A percentile compares a stretch with the other conserved stretches of the same genome.
Conservation (phyloP, 345 rosid species). For the Rhizophora apiculata region DNA sequence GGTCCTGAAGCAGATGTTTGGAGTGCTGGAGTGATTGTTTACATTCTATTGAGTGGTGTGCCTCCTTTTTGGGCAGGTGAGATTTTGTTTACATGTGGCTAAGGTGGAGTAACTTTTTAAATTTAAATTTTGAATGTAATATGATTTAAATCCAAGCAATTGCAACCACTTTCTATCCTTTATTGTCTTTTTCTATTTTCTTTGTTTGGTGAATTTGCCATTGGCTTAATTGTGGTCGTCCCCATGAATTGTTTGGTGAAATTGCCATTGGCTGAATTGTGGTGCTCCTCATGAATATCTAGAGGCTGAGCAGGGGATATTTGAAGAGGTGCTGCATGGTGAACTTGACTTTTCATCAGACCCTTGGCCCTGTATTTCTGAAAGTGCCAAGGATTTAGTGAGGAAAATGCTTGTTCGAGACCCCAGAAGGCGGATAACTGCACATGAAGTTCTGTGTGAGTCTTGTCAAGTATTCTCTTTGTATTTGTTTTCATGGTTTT, state of each 20-base stretch:
- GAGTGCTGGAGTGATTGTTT: slow-evolving; percentile 36
- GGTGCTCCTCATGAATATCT: background rate
- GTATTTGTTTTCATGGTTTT: background rate
- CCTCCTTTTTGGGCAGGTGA: slow-evolving; percentile 39
- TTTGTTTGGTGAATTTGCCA: background rate
- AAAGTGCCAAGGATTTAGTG: slow-evolving; percentile 31
- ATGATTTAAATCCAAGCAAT: background rate
- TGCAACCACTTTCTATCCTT: background rate
- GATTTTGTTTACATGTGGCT: slow-evolving; percentile 2
- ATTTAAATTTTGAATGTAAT: background rate
- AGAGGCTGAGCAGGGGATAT: slow-evolving; percentile 32
- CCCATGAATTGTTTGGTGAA: background rate
- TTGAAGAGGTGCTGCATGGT: slow-evolving; percentile 30
- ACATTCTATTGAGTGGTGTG: slow-evolving; percentile 32
- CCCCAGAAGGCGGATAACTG: slow-evolving; percentile 27
- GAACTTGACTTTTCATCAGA: slow-evolving; percentile 30
- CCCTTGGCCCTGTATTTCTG: slow-evolving; percentile 34
- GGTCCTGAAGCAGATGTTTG: slow-evolving; percentile 31
- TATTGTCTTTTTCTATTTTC: slow-evolving; percentile 2
- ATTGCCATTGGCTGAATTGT: background rate
- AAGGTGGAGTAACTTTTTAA: background rate
- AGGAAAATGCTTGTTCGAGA: slow-evolving; percentile 30
- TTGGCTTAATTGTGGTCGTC: slow-evolving; percentile 2
- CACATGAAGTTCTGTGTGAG: slow-evolving; percentile 36
- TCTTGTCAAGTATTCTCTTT: background rate